Percentiles rank a stretch among this genome's conserved stretches.
These are phyloP conservation scores for Vaccinium corymbosum DNA, from an alignment of 148 eudicot genomes.

Conservation along the genomic window DNA sequence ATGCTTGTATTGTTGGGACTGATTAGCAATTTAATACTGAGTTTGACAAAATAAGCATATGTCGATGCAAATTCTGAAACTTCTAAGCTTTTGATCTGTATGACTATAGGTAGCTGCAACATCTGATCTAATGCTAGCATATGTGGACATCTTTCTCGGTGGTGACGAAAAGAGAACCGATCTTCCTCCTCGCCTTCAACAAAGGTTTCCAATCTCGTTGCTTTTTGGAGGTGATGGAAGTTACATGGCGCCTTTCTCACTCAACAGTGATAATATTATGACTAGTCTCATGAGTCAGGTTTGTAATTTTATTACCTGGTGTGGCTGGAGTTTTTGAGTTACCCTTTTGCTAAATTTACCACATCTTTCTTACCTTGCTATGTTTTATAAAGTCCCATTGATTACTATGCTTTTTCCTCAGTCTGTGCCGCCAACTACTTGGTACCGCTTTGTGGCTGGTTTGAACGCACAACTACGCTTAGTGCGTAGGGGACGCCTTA, in stretches of 20 bases:
- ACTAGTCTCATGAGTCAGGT: constrained; percentile 99
- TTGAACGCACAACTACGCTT: constrained; percentile 89
- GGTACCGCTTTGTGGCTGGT: constrained; percentile 97
- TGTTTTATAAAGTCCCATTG: constrained; percentile 2
- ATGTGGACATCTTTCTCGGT: constrained; percentile 90
- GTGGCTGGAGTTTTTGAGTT: not conserved
- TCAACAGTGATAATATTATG: constrained; percentile 80
- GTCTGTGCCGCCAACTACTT: constrained; percentile 91
- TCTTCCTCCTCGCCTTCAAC: constrained; percentile 87
- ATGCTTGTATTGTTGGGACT: not conserved
- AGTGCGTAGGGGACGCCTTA: constrained; percentile 79
- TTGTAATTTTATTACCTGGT: constrained; percentile 16
- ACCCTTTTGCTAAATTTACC: not conserved
- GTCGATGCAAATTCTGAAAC: not conserved
- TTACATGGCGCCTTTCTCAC: constrained; percentile 88
- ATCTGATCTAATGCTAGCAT: constrained; percentile 91
- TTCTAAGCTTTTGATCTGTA: not conserved
- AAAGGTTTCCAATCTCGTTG: constrained; percentile 79
- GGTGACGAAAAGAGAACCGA: constrained; percentile 97
- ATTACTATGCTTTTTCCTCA: constrained; percentile 28
- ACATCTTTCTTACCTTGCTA: constrained; percentile 13
- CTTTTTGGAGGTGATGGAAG: constrained; percentile 98
- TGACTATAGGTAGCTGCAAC: constrained; percentile 81
- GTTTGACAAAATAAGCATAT: not conserved
- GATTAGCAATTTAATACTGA: not conserved